Percentiles rank a stretch among this genome's conserved stretches.
Conservation (phyloP, 192 early-diverging fungal genomes). For the Backusella liffmaniae region DNA sequence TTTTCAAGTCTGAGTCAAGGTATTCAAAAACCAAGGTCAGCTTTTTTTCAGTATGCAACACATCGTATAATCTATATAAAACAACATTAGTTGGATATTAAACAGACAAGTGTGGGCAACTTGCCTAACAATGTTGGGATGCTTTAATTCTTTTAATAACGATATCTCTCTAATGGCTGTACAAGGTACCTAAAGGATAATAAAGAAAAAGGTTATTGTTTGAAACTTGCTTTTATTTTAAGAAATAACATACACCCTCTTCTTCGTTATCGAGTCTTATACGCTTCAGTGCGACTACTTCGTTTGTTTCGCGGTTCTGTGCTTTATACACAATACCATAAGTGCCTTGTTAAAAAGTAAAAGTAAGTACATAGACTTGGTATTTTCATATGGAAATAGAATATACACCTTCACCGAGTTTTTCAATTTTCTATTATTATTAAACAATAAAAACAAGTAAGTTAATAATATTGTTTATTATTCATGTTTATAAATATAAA, state of each 20-base stretch:
- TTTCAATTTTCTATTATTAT: slow-evolving; percentile 90
- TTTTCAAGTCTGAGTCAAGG: slow-evolving; percentile 98
- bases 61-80: slow-evolving; percentile 85
- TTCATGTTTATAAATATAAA: neutral
- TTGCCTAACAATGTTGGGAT: slow-evolving; percentile 84
- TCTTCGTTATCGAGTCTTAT: slow-evolving; percentile 89
- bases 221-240: neutral
- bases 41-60: slow-evolving; percentile 97
- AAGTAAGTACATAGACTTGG: neutral
- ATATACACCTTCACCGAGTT: slow-evolving; percentile 84
- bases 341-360: slow-evolving; percentile 55
- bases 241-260: slow-evolving; percentile 67
- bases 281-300: slow-evolving; percentile 97
- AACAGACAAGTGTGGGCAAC: neutral
- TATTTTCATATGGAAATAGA: neutral
- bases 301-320: slow-evolving; percentile 90
- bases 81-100: neutral
- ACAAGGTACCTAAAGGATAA: slow-evolving; percentile 61
- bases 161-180: slow-evolving; percentile 88
- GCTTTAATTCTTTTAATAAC: slow-evolving; percentile 80
- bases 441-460: neutral
- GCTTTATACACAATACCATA: slow-evolving; percentile 99
- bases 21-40: slow-evolving; percentile 98
- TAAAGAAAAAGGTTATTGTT: neutral
- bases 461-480: neutral